A percentile compares a stretch with the other conserved stretches of the same genome.
These are phyloP conservation scores for Poronia punctata DNA, from an alignment of 495 filamentous ascomycete genomes.

Conservation along the genomic window DNA sequence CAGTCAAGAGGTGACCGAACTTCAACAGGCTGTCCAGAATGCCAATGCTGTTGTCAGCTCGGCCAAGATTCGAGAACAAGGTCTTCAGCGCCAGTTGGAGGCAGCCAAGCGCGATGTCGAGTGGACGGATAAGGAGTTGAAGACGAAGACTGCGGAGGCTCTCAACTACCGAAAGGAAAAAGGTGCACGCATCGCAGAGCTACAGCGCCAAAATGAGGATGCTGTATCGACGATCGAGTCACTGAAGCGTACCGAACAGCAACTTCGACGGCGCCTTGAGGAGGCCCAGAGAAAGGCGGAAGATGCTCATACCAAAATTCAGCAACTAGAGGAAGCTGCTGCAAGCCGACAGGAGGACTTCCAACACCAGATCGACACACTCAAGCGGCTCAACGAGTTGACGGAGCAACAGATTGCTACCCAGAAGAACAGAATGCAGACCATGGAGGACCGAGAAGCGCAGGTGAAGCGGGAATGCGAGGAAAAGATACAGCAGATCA, in stretches of 20 bases:
- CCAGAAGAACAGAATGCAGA: constrained; percentile 70
- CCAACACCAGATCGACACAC: constrained; percentile 71
- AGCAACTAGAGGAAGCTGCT: constrained; percentile 76
- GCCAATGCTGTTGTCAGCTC: constrained; percentile 68
- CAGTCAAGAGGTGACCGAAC: constrained; percentile 65
- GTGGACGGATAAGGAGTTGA: constrained; percentile 83
- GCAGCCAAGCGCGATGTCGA: constrained; percentile 81
- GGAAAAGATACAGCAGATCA: constrained; percentile 69
- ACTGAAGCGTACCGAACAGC: constrained; percentile 69
- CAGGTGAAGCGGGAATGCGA: constrained; percentile 73
- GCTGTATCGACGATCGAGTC: constrained; percentile 66
- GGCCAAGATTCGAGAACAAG: constrained; percentile 81
- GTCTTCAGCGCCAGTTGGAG: constrained; percentile 80
- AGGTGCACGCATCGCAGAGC: constrained; percentile 71
- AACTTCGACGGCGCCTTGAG: constrained; percentile 69
- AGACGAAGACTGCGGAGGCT: constrained; percentile 77
- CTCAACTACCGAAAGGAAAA: constrained; percentile 94
- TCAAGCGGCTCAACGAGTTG: constrained; percentile 72
- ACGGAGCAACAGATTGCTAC: constrained; percentile 78
- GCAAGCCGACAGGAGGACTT: constrained; percentile 74
- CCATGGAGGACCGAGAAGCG: constrained; percentile 70
- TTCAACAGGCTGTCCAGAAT: constrained; percentile 76
- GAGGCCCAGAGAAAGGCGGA: constrained; percentile 82
- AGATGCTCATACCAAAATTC: constrained; percentile 69
- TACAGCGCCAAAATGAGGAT: constrained; percentile 86